Base-by-base conservation (phyloP, 2,329 filamentous ascomycete genomes). In the Aaosphaeria pasadenensis region DNA sequence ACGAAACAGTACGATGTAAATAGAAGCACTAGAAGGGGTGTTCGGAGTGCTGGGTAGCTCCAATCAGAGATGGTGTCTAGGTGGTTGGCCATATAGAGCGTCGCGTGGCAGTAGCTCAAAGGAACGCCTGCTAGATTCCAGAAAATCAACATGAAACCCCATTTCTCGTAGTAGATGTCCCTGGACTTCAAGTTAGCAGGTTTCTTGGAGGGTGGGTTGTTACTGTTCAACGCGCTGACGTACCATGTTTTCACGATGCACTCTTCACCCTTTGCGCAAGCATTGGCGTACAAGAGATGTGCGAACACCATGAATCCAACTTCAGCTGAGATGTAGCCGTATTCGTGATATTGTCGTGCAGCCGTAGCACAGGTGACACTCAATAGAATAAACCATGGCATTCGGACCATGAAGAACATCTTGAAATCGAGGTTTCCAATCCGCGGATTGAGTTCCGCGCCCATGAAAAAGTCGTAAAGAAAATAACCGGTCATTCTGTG, bases 111-210 rank as follows among this genome's bases (percentile, higher is more conserved):
- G 80, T 96, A 96, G 46, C 85, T 90, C 45, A 96, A 79, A 11
- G 91, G 91, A 30, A 96, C 91, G 57, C 91, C 91, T 41, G 91
- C 90, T 68, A 96, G 78, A 73, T 95, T 96, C 91, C 91, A 96
- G 82, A 96, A 96, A 71, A 95, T 95, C 57, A 96, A 82, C 91
- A 96, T 96, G 77, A 96, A 96, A 45, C 91, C 91, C 83, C 88
- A 91, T 75, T 96, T 96, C 78, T 96, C 91, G 62, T 90, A 92
- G 77, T 95, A 95, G 86, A 96, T 95, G 63, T 96, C 91, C 87
- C 81, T 83, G 29, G 4, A 7, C 5, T 29, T 48, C 24, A 11
- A 24, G 17, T 40, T 4, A 40, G 39, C 7, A 40, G 24, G 11
- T 36, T 9, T 9, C n/a, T n/a, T 9, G 2, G 33, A 36, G 33